Evolutionary conservation across 2,329 filamentous ascomycete genomes (phyloP).

Genomic region (Scedosporium minutisporum): DNA sequence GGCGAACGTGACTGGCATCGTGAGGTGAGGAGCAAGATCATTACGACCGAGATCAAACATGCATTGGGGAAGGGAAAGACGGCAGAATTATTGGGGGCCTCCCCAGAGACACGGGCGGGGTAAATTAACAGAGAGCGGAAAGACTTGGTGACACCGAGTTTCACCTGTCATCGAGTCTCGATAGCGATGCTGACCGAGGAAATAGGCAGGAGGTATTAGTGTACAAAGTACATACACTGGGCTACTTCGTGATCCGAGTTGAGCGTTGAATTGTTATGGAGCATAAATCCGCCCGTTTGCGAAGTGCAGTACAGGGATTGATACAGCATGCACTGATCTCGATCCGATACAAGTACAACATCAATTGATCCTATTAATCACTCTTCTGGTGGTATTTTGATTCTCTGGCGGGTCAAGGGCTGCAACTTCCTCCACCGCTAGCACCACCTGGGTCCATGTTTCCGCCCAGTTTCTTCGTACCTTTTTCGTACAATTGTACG

Average conservation of each 20-base stretch:
- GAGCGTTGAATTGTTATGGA: background rate
- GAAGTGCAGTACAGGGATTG: too few species aligned
- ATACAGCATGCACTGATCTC: too few species aligned
- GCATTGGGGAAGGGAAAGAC: background rate
- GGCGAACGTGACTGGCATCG: background rate
- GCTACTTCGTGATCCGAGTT: background rate
- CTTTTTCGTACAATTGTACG: background rate
- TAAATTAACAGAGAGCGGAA: background rate
- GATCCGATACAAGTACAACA: too few species aligned
- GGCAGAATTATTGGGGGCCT: background rate
- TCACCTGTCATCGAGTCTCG: background rate
- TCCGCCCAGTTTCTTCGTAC: too few species aligned
- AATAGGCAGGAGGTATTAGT: background rate
- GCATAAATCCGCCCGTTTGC: background rate
- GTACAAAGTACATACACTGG: background rate
- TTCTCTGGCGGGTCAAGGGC: too few species aligned
- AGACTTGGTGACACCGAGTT: constrained; percentile 6
- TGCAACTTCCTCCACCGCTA: too few species aligned
- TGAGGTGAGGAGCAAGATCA: background rate
- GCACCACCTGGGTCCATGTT: too few species aligned
- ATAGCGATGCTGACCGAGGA: background rate
- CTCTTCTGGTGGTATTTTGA: too few species aligned
- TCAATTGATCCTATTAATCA: too few species aligned
- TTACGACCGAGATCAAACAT: background rate
- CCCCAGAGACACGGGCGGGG: background rate